These are phyloP conservation scores for Chrysosporium keratinophilum DNA, from an alignment of 2,329 filamentous ascomycete species.

Conservation along the genomic window DNA sequence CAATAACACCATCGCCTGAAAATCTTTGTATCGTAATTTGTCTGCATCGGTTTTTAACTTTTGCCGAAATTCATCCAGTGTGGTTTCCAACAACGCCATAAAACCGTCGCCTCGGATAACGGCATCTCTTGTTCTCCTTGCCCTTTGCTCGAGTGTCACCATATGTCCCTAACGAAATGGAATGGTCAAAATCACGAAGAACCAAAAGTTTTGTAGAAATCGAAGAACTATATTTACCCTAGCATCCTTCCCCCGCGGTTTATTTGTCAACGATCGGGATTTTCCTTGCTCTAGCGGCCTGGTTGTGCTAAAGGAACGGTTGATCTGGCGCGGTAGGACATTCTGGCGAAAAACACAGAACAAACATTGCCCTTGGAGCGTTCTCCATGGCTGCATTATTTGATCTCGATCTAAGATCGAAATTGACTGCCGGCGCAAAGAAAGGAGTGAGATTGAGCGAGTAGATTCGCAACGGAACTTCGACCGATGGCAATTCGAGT, in stretches of 20 bases:
- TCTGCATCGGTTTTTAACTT: slow-evolving; percentile 15
- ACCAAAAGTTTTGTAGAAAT: too few relatives aligned
- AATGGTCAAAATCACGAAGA: not conserved
- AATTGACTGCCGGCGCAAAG: not conserved
- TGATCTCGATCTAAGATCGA: not conserved
- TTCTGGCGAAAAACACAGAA: slow-evolving; percentile 31
- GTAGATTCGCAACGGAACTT: not conserved
- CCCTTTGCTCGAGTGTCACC: not conserved
- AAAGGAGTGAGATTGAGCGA: not conserved
- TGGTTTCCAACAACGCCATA: slow-evolving; percentile 17
- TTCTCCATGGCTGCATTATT: slow-evolving; percentile 35
- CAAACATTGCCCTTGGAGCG: slow-evolving; percentile 31
- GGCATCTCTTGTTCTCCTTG: slow-evolving; percentile 10
- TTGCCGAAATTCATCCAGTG: slow-evolving; percentile 22
- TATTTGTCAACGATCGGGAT: slow-evolving; percentile 14
- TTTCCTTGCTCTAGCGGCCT: slow-evolving; percentile 20
- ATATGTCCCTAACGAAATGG: not conserved
- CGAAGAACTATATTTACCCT: too few relatives aligned
- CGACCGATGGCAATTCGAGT: too few relatives aligned
- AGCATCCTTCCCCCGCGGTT: not conserved
- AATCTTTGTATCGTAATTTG: slow-evolving; percentile 22
- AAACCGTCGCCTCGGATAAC: slow-evolving; percentile 7
- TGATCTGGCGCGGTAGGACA: slow-evolving; percentile 17
- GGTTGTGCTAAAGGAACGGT: slow-evolving; percentile 27
- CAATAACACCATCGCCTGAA: slow-evolving; percentile 16